Percentiles rank a stretch among this genome's conserved stretches.
Evolutionary conservation across 1,139 yeast genomes (phyloP).

Genomic region (Groenewaldozyma sp.): DNA sequence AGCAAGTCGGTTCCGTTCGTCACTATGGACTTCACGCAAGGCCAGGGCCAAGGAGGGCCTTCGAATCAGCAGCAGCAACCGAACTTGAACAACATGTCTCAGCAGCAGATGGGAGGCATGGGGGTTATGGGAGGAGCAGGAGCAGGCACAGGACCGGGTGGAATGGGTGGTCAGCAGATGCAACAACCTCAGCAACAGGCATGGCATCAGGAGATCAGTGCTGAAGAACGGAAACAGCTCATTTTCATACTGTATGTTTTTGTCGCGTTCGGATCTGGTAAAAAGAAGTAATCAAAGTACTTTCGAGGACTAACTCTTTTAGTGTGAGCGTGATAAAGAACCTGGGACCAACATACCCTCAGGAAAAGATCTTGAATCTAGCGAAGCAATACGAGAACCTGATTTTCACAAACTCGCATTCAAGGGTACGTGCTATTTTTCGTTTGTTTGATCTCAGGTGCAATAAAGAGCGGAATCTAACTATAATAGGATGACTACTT

Average conservation of each 20-base stretch:
- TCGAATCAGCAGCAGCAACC: neutral
- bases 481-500: slow-evolving; percentile 18
- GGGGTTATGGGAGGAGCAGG: neutral
- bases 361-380: slow-evolving; percentile 21
- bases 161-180: slow-evolving; percentile 2
- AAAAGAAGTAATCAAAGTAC: too few species aligned
- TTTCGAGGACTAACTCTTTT: too few species aligned
- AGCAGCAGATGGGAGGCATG: neutral
- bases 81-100: too few species aligned
- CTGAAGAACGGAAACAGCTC: slow-evolving; percentile 22
- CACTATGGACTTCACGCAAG: neutral
- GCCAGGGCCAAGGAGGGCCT: neutral
- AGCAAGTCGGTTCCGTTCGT: too few species aligned
- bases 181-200: slow-evolving; percentile 6
- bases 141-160: neutral
- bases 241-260: slow-evolving; percentile 20
- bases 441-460: neutral
- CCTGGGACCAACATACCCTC: slow-evolving; percentile 21
- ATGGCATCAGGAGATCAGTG: slow-evolving; percentile 20
- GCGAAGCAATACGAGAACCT: slow-evolving; percentile 26
- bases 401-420: slow-evolving; percentile 21
- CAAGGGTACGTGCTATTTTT: slow-evolving; percentile 18
- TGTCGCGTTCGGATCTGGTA: too few species aligned
- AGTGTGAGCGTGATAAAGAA: slow-evolving; percentile 18
- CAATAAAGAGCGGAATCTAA: slow-evolving; percentile 2